Base-by-base conservation (phyloP, 2,329 filamentous ascomycete genomes). In the Plectosphaerella cucumerina region DNA sequence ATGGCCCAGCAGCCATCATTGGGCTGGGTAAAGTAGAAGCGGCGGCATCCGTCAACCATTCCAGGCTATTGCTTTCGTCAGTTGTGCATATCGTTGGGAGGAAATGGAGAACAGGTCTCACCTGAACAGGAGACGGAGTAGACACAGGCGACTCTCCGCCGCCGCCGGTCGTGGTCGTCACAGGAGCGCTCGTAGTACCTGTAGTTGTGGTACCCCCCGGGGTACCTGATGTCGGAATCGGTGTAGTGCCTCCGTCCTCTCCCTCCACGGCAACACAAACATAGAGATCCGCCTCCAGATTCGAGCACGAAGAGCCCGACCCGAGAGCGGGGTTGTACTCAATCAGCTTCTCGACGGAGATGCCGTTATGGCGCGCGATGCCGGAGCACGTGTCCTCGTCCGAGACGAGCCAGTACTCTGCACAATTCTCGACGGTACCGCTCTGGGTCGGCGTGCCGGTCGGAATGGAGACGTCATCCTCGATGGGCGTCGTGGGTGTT, bases 401-500 rank as follows among this genome's bases (percentile, higher is more conserved):
- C 11, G 18, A 15, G 11, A 53, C 52, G 20, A 53, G 48, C 52
- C 52, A 53, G 35, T 51, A 56, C 12, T 51, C 48, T 9, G 18
- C 35, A 21, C 55, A 56, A 4, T 49, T 47, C 1, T 31, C n/a
- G 14, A 44, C 50, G 44, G 54, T 37, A 17, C 52, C 54, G 10
- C 46, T 31, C 42, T 54, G 53, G 11, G 49, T 53, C 9, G 52
- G 49, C 23, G 43, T 31, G 8, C 37, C 31, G 22, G 49, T 33
- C 10, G 48, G 26, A 4, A 31, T 26, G 8, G 33, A 9, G 26
- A 44, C 6, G 12, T 22, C 34, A 10, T 26, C 18, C 22, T 35
- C 6, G 3, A 51, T 57, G 14, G 54, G 50, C 46, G 57, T 58
- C 23, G 53, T 56, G 15, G 57, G 57, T 26, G 55, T 59, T 12